Percentiles rank a stretch among this genome's conserved stretches.
Conservation (phyloP, 2,329 filamentous ascomycete species). For the Colletotrichum gigasporum region DNA sequence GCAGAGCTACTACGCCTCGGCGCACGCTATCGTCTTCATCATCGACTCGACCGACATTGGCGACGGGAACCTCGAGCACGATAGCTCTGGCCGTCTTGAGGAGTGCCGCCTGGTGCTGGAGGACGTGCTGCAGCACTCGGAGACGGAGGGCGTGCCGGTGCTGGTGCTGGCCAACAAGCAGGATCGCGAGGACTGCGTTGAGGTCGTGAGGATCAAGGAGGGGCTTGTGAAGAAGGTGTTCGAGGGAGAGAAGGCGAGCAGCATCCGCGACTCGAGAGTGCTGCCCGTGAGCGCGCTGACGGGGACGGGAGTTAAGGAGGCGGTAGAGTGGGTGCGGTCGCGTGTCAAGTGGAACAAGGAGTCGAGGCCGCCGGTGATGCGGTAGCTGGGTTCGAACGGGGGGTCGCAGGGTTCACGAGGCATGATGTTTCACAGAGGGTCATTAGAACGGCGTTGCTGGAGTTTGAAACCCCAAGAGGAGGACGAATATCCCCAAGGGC, state of each 20-base stretch:
- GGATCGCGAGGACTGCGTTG: slow-evolving; percentile 95
- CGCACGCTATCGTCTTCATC: slow-evolving; percentile 97
- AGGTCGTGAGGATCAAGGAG: slow-evolving; percentile 97
- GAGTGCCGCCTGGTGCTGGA: slow-evolving; percentile 93
- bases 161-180: slow-evolving; percentile 97
- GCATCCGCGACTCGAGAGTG: slow-evolving; percentile 89
- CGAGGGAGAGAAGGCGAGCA: slow-evolving; percentile 88
- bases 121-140: slow-evolving; percentile 85
- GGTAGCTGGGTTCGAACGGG: slow-evolving; percentile 62
- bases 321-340: slow-evolving; percentile 95
- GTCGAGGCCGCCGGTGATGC: slow-evolving; percentile 89
- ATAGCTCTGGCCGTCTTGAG: slow-evolving; percentile 71
- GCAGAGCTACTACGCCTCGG: slow-evolving; percentile 94
- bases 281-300: slow-evolving; percentile 92
- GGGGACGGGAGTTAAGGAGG: slow-evolving; percentile 87
- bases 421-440: slow-evolving; percentile 18
- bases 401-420: slow-evolving; percentile 10
- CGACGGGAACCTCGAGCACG: slow-evolving; percentile 72
- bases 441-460: slow-evolving; percentile 28
- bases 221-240: slow-evolving; percentile 94
- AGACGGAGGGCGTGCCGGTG: slow-evolving; percentile 90
- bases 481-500: neutral
- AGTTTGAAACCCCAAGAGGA: slow-evolving; percentile 7
- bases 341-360: slow-evolving; percentile 98
- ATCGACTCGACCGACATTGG: slow-evolving; percentile 95